These are phyloP conservation scores for Pestalotiopsis fici DNA, from an alignment of 2,329 filamentous ascomycete species.

Conservation along the genomic window DNA sequence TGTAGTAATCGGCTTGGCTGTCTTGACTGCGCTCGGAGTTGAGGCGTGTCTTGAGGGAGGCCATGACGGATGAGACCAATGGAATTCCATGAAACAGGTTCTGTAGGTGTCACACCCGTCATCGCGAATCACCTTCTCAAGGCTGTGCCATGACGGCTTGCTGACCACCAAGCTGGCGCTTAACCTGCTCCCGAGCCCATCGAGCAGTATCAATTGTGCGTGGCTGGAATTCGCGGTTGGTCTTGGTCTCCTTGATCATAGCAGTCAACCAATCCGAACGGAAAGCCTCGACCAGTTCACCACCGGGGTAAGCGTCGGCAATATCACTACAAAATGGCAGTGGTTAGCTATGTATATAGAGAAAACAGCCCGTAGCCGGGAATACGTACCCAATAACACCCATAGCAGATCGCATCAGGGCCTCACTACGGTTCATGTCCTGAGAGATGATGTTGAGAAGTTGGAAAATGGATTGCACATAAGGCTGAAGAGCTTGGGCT, in stretches of 20 bases:
- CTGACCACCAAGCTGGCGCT: constrained; percentile 73
- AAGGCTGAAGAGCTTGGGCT: constrained; percentile 74
- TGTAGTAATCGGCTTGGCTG: constrained; percentile 18
- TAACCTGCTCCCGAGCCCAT: constrained; percentile 97
- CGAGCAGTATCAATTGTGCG: constrained; percentile 93
- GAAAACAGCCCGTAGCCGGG: background rate
- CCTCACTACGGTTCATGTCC: constrained; percentile 88
- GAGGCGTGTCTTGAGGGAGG: constrained; percentile 23
- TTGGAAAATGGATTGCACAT: constrained; percentile 83
- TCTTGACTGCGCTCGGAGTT: constrained; percentile 21
- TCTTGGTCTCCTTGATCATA: constrained; percentile 90
- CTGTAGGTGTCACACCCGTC: background rate
- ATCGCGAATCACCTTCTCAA: constrained; percentile 29
- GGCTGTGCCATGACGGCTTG: constrained; percentile 53
- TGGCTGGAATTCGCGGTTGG: constrained; percentile 80
- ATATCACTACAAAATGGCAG: constrained; percentile 66
- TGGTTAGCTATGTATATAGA: background rate
- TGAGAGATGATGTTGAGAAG: constrained; percentile 78
- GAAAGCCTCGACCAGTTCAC: constrained; percentile 82
- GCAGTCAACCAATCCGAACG: constrained; percentile 86
- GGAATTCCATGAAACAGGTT: background rate
- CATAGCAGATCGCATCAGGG: constrained; percentile 91
- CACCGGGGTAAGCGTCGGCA: constrained; percentile 88
- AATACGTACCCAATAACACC: constrained; percentile 86
- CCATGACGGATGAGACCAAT: background rate